A percentile compares a stretch with the other conserved stretches of the same genome.
phyloP scores from a whole-genome alignment of 805 yeast species.

The Candida loeiensis region DNA sequence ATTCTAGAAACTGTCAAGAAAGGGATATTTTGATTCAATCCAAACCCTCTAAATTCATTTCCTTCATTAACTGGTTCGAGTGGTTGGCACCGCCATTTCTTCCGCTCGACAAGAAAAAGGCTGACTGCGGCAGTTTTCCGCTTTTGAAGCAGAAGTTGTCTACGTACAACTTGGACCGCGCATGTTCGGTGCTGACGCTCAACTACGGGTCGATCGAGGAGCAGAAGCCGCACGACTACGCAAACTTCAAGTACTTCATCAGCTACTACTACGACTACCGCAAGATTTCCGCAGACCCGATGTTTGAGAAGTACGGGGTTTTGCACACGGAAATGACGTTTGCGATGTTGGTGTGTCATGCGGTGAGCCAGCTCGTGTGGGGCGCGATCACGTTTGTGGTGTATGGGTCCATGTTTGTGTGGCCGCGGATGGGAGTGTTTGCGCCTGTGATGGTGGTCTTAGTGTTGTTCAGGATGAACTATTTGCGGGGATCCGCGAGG shows the following conservation, averaged over 20 bases:
- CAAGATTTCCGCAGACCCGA: constrained; percentile 21
- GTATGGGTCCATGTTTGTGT: constrained; percentile 3
- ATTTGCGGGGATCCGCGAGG: constrained; percentile 12
- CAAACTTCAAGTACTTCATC: constrained; percentile 13
- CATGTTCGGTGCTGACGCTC: constrained; percentile 10
- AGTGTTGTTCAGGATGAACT: constrained; percentile 22
- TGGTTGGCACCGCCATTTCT: constrained; percentile 23
- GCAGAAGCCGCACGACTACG: constrained; percentile 8
- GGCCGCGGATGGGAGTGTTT: constrained; percentile 1
- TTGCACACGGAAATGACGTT: constrained; percentile 16
- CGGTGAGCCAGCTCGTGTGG: constrained; percentile 18
- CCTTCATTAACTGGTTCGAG: constrained; percentile 17
- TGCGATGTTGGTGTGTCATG: constrained; percentile 7
- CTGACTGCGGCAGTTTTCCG: constrained; percentile 9
- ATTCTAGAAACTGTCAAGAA: too few relatives aligned
- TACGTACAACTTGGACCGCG: constrained; percentile 17
- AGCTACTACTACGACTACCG: constrained; percentile 23
- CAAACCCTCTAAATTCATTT: not conserved
- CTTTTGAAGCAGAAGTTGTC: constrained; percentile 18
- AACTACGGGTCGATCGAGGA: constrained; percentile 10
- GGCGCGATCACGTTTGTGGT: constrained; percentile 12
- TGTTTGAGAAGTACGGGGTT: constrained; percentile 21
- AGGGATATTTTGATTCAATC: not conserved
- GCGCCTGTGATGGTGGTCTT: constrained; percentile 5
- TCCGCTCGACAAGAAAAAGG: constrained; percentile 10